Percentiles rank a stretch among this genome's conserved stretches.
Conservation (phyloP, 139 green algal genomes). For the Chlamydomonas schloesseri region DNA sequence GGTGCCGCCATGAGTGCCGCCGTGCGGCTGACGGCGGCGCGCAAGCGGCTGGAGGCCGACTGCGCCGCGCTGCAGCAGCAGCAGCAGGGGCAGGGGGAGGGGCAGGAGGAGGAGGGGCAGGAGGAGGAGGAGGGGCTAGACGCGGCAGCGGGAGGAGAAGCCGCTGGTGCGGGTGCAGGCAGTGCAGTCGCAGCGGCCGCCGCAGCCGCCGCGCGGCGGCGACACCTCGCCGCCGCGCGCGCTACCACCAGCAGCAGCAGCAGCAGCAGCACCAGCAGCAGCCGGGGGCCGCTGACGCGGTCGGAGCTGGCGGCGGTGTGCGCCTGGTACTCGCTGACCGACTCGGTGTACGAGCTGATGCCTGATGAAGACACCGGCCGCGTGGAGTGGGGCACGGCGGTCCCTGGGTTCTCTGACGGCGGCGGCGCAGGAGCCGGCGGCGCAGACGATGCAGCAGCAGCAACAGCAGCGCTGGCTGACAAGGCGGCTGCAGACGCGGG, state of each 20-base stretch:
- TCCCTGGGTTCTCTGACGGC: background rate
- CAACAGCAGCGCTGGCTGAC: too few relatives aligned
- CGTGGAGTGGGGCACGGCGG: background rate
- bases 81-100: too few relatives aligned
- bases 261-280: too few relatives aligned
- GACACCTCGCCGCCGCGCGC: background rate
- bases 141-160: background rate
- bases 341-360: slow-evolving; percentile 18
- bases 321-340: background rate
- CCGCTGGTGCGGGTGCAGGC: too few relatives aligned
- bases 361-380: background rate
- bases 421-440: background rate
- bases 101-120: too few relatives aligned
- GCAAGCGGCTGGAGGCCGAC: slow-evolving; percentile 3
- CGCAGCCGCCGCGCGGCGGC: background rate
- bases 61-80: slow-evolving; percentile 1
- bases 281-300: background rate
- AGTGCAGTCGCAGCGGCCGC: too few relatives aligned
- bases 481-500: too few relatives aligned
- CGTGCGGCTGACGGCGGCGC: slow-evolving; percentile 12
- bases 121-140: too few relatives aligned
- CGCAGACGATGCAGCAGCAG: too few relatives aligned
- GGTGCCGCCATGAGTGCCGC: background rate
- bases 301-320: slow-evolving; percentile 4
- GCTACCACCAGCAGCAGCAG: too few relatives aligned